A percentile compares a stretch with the other conserved stretches of the same genome.
Evolutionary conservation across 345 rosid genomes (phyloP).

Genomic region (Lepidium africanum): DNA sequence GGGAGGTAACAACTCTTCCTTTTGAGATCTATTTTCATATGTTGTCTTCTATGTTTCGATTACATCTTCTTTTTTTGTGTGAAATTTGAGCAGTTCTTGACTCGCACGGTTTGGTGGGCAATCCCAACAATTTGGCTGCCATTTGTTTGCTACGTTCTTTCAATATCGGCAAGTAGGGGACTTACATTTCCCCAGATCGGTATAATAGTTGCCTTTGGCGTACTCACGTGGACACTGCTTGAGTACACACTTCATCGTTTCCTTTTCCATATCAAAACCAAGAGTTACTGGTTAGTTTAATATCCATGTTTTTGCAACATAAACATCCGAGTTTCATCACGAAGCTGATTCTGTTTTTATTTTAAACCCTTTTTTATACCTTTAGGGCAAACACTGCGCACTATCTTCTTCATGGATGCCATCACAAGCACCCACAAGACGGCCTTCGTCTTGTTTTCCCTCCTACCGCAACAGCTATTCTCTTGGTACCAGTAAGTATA

Average conservation of each 20-base stretch:
- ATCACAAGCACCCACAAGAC: constrained; percentile 88
- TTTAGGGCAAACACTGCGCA: constrained; percentile 70
- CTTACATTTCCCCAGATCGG: constrained; percentile 48
- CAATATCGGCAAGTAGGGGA: constrained; percentile 58
- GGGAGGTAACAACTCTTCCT: constrained; percentile 56
- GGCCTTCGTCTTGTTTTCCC: constrained; percentile 82
- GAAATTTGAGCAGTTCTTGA: constrained; percentile 55
- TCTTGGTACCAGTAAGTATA: constrained; percentile 51
- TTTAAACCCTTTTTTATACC: not conserved
- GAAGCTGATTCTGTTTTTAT: constrained; percentile 1
- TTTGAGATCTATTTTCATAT: not conserved
- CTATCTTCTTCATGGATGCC: constrained; percentile 88
- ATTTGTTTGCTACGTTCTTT: constrained; percentile 55
- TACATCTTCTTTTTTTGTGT: not conserved
- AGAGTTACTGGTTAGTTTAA: constrained; percentile 66
- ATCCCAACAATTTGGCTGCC: constrained; percentile 93
- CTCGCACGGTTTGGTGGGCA: constrained; percentile 95
- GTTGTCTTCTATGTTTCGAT: not conserved
- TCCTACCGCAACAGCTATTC: constrained; percentile 70
- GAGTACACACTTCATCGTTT: constrained; percentile 94
- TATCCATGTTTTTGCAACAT: not conserved
- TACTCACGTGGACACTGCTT: constrained; percentile 77
- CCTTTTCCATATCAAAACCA: constrained; percentile 86
- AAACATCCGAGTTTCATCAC: not conserved
- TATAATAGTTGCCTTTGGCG: constrained; percentile 49